phyloP scores from a whole-genome alignment of 352 stramenopile genomes.

The Phytophthora foliorum region DNA sequence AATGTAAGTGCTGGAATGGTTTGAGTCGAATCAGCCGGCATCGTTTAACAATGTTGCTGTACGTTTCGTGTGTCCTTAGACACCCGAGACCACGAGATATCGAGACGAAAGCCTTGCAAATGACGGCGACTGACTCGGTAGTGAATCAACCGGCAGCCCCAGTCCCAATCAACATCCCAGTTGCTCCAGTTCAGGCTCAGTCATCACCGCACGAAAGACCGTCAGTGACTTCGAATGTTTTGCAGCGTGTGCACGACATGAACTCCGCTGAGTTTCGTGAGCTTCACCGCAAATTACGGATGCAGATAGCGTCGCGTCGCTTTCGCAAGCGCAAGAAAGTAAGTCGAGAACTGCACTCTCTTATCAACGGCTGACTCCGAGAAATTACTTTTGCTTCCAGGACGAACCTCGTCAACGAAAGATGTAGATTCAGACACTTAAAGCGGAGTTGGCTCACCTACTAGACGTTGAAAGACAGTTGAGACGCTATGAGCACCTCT shows the following conservation, averaged over 20 bases:
- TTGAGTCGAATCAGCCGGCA: too few relatives aligned
- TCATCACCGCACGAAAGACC: background rate
- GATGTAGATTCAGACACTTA: background rate
- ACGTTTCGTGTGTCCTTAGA: too few relatives aligned
- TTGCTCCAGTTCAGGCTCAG: background rate
- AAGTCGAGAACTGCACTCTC: background rate
- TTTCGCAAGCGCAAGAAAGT: slow-evolving; percentile 52
- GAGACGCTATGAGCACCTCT: background rate
- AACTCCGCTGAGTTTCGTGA: slow-evolving; percentile 36
- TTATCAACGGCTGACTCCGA: background rate
- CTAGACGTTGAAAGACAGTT: background rate
- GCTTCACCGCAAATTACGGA: slow-evolving; percentile 39
- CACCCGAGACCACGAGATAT: too few relatives aligned
- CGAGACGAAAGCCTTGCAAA: too few relatives aligned
- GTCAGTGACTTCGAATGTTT: slow-evolving; percentile 5
- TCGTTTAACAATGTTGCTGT: too few relatives aligned
- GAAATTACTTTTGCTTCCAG: background rate
- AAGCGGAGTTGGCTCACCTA: background rate
- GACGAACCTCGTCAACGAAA: background rate
- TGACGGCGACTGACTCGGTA: too few relatives aligned
- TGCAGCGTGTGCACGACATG: slow-evolving; percentile 31
- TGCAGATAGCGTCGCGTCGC: slow-evolving; percentile 44
- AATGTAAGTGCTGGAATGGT: too few relatives aligned
- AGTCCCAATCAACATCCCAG: too few relatives aligned
- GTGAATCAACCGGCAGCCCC: too few relatives aligned